These are phyloP conservation scores for Hevea brasiliensis DNA, from an alignment of 345 rosid genomes.

Conservation along the genomic window DNA sequence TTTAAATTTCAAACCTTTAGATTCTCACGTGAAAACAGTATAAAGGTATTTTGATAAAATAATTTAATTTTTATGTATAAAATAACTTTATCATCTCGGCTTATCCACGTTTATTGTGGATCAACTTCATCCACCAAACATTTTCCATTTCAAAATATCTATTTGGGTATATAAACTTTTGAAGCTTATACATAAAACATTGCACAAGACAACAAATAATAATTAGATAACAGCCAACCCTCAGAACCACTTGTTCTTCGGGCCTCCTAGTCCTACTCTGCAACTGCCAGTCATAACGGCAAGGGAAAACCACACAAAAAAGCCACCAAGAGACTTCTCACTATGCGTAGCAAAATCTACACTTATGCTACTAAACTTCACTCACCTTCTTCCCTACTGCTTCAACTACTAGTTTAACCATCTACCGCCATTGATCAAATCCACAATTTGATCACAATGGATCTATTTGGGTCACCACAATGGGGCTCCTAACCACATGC, in stretches of 20 bases:
- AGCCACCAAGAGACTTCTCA: not conserved
- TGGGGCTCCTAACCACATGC: conserved; percentile 71
- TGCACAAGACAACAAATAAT: not conserved
- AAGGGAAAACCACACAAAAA: conserved; percentile 4
- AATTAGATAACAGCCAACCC: conserved; percentile 3
- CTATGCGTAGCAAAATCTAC: conserved; percentile 12
- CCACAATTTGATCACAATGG: conserved; percentile 42
- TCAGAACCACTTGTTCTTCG: conserved; percentile 3
- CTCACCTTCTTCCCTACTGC: not conserved
- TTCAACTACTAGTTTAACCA: not conserved
- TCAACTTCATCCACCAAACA: too few species aligned
- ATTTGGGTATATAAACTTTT: conserved; percentile 37
- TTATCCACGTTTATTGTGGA: too few species aligned
- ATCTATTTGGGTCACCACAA: conserved; percentile 60
- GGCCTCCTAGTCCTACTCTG: conserved; percentile 14
- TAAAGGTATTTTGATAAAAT: too few species aligned
- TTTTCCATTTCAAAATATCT: too few species aligned
- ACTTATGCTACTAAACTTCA: not conserved
- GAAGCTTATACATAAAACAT: conserved; percentile 33
- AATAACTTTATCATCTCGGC: too few species aligned
- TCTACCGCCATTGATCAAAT: conserved; percentile 19
- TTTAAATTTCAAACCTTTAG: too few species aligned
- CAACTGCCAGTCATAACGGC: not conserved
- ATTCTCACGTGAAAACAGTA: too few species aligned
- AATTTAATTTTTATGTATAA: too few species aligned